Conservation (phyloP, 306 rosid genomes). For the Vachellia collinsii region DNA sequence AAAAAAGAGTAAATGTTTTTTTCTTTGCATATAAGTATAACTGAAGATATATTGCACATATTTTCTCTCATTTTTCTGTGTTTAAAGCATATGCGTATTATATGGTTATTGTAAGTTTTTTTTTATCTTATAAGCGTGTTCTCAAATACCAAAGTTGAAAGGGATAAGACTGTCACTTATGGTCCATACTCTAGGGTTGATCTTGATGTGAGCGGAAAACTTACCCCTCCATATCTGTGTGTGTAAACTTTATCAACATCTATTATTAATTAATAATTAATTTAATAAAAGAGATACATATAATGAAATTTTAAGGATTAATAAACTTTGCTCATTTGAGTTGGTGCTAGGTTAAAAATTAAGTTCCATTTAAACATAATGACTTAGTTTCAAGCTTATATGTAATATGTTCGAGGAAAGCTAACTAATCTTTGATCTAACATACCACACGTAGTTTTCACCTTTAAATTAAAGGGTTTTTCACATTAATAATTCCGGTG, state of each 20-base stretch:
- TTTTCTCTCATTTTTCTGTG: background rate
- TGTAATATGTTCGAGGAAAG: background rate
- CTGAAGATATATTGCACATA: background rate
- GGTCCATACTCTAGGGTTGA: background rate
- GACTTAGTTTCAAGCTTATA: background rate
- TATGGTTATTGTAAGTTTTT: background rate
- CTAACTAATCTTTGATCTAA: background rate
- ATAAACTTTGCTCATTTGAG: background rate
- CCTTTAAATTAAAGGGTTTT: no score
- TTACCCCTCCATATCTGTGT: background rate
- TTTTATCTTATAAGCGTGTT: background rate
- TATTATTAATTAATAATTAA: background rate
- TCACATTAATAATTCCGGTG: no score
- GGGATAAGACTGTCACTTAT: background rate
- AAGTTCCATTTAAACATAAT: background rate
- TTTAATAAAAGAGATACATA: background rate
- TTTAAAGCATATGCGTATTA: background rate
- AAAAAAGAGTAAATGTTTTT: no score
- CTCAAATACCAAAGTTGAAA: background rate
- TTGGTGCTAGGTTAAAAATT: background rate
- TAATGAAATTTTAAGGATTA: background rate
- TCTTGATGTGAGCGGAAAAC: conserved; percentile 6
- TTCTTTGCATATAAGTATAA: no score
- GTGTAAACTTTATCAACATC: background rate
- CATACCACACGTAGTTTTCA: no score